These are phyloP conservation scores for Wickerhamiella kurtzmanii DNA, from an alignment of 805 yeast genomes.

Conservation along the genomic window DNA sequence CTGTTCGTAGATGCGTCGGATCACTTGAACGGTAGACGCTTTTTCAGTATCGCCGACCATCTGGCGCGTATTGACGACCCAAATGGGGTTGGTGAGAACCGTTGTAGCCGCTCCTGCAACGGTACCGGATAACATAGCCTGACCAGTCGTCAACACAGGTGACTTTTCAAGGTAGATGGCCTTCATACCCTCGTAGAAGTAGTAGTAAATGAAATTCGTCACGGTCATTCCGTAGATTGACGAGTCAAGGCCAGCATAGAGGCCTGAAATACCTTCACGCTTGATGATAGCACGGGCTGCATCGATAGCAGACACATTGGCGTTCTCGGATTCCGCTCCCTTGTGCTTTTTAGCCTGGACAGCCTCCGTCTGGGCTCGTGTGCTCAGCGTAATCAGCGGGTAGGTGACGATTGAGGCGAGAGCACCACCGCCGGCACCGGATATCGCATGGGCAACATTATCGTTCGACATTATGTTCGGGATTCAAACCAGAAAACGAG, in stretches of 20 bases:
- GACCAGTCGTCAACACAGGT: slow-evolving; percentile 35
- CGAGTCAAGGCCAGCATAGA: slow-evolving; percentile 76
- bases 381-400: slow-evolving; percentile 76
- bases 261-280: slow-evolving; percentile 51
- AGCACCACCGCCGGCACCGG: slow-evolving; percentile 92
- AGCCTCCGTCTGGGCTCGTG: slow-evolving; percentile 68
- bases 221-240: slow-evolving; percentile 77
- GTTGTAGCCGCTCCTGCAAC: slow-evolving; percentile 81
- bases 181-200: slow-evolving; percentile 66
- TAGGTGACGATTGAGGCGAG: slow-evolving; percentile 76
- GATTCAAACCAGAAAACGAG: not conserved
- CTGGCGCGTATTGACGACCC: slow-evolving; percentile 90
- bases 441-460: slow-evolving; percentile 70
- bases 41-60: slow-evolving; percentile 40
- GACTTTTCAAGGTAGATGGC: slow-evolving; percentile 23
- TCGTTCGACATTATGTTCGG: slow-evolving; percentile 20
- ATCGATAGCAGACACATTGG: slow-evolving; percentile 22
- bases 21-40: slow-evolving; percentile 38
- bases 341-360: slow-evolving; percentile 11
- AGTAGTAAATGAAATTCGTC: slow-evolving; percentile 81
- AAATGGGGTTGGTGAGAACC: slow-evolving; percentile 73
- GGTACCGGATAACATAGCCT: slow-evolving; percentile 66
- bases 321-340: slow-evolving; percentile 9
- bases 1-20: slow-evolving; percentile 46
- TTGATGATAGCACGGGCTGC: slow-evolving; percentile 36